phyloP scores from a whole-genome alignment of 805 yeast species.

The Lachancea cidri region DNA sequence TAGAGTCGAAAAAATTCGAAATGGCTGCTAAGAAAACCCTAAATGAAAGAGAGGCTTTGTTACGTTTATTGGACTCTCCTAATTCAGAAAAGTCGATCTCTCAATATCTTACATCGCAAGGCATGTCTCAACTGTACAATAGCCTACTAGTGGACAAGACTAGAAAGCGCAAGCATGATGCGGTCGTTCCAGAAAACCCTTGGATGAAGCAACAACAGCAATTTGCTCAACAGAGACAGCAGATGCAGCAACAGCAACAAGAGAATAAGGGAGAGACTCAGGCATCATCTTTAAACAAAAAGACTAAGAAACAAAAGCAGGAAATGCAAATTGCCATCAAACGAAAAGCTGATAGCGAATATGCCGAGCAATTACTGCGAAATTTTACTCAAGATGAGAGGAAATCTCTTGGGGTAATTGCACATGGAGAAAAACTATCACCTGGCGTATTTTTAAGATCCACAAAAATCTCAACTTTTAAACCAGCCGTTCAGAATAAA shows the following conservation, averaged over 20 bases:
- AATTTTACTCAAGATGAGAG: conserved; percentile 70
- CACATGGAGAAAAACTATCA: conserved; percentile 63
- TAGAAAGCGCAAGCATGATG: conserved; percentile 44
- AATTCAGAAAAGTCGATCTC: conserved; percentile 69
- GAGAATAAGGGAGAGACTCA: conserved; percentile 8
- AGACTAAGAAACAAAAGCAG: conserved; percentile 30
- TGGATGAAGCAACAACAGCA: conserved; percentile 41
- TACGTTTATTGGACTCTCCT: conserved; percentile 82
- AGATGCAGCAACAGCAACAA: conserved; percentile 29
- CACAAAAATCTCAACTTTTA: conserved; percentile 66
- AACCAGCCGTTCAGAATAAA: conserved; percentile 67
- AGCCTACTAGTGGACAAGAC: conserved; percentile 67
- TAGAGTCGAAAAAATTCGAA: conserved; percentile 90
- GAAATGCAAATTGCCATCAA: conserved; percentile 29
- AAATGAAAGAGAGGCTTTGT: conserved; percentile 70
- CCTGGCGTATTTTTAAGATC: conserved; percentile 86
- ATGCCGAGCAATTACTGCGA: conserved; percentile 30
- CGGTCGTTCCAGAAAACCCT: conserved; percentile 40
- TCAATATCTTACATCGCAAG: conserved; percentile 79
- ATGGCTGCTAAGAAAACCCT: conserved; percentile 86
- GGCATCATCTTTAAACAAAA: conserved; percentile 17
- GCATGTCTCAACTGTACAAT: conserved; percentile 79
- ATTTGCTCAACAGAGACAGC: conserved; percentile 34
- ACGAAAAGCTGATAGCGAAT: conserved; percentile 29
- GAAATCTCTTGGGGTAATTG: conserved; percentile 74